Evolutionary conservation across 2,329 filamentous ascomycete genomes (phyloP), one percentile per base, ranked within the genome.

Genomic region (Periconia macrospinosa): DNA sequence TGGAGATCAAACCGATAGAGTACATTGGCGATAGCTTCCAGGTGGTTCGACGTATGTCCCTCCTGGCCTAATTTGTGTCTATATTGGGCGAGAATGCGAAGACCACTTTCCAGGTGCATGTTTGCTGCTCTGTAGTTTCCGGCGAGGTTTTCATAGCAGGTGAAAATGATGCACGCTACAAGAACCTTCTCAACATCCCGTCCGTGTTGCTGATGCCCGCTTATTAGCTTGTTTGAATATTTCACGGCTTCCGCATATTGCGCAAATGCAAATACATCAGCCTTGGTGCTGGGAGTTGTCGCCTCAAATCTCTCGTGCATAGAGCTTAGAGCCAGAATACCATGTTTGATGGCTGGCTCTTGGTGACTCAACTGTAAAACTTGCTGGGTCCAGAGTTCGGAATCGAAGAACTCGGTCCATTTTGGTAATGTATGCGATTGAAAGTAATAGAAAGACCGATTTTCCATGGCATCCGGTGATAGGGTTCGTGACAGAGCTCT

Each of bases 321-420:
- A 19, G 60, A 62, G 43, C 65, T 67, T 9, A 69, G 54, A 13
- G 67, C 67, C 9, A 69, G 56, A 23, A 69, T 57, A 8, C 67
- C 67, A 49, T 69, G 64, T 41, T 64, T 68, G 52, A 69, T 69
- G 19, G 67, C 65, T 18, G 65, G 67, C 41, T 67, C 64, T n/a
- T 45, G 46, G 45, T 66, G 63, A 44, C 65, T 63, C 19, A 68
- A 42, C 45, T 68, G 67, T 45, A 69, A 45, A 18, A 69, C 59
- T 30, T 60, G 61, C 30, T 61, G 61, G 44, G 59, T 67, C 67
- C 65, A 69, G 3, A 68, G 60, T 33, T 68, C 67, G 6, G 67
- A 67, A n/a, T 67, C 65, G 56, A 69, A 69, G 55, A 67, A 68
- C 35, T 68, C 67, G 14, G 64, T 68, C 64, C 65, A 67, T 53